Evolutionary conservation across 2,329 filamentous ascomycete genomes (phyloP), one percentile per base, ranked within the genome.

Genomic region (Colletotrichum tropicicola): DNA sequence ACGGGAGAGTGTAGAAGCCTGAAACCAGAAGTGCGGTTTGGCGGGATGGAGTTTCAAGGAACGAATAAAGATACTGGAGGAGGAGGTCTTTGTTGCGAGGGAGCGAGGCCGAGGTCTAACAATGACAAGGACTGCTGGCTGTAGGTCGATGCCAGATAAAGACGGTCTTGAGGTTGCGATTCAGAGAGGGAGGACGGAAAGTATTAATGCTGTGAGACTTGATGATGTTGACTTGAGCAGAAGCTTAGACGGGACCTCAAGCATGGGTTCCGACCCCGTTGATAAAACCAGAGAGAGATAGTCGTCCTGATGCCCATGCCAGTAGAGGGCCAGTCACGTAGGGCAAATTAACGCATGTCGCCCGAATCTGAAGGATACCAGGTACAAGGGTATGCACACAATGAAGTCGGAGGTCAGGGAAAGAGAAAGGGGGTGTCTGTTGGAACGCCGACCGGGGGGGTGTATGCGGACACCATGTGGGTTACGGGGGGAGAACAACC

Each of bases 401-500:
- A 43, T 44, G 30, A 23, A 21, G 47, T 10, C 8, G 48, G 21
- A 52, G 23, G 47, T 25, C 45, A 30, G 21, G 45, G 56, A 27
- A 39, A 25, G 37, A 52, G 27, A 51, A 15, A 25, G 35, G 27
- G 19, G 61, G 49, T 30, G 61, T 8, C 41, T 51, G 47, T 35
- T 65, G 37, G 51, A 9, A 27, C 39, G 19, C 25, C 51, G 45
- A 21, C 17, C 28, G 37, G 51, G 23, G 30, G 58, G 58, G 62
- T 27, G 48, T 37, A 4, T 8, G 30, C 41, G n/a, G 43, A 44
- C 17, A 43, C 39, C 39, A 64, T 63, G 64, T 63, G 64, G 65
- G 47, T 58, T 62, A 60, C 47, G 64, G 58, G 47, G 61, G 47
- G 60, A 68, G 61, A 65, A 53, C 58, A 65, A 70, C 64, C 49